A percentile compares a stretch with the other conserved stretches of the same genome.
phyloP scores from a whole-genome alignment of 352 stramenopile species.

The Phytopythium chamaehyphon region DNA sequence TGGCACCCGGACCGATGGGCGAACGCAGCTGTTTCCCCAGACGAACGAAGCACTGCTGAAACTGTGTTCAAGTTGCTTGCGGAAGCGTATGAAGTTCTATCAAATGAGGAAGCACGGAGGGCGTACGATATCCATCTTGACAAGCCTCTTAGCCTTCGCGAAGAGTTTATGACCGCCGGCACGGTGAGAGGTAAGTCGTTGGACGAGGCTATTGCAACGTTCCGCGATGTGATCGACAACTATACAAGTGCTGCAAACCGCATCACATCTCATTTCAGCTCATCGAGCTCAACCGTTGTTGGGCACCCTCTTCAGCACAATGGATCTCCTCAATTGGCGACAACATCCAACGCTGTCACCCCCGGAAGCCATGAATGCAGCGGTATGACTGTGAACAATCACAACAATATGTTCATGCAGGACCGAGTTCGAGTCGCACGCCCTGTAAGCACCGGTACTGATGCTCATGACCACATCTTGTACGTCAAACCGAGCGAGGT shows the following conservation, averaged over 20 bases:
- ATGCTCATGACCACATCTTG: constrained; percentile 55
- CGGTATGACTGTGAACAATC: constrained; percentile 42
- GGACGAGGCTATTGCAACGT: constrained; percentile 76
- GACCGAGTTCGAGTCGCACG: constrained; percentile 67
- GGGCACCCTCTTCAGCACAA: constrained; percentile 49
- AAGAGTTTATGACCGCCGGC: constrained; percentile 70
- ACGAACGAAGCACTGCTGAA: constrained; percentile 66
- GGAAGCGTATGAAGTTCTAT: constrained; percentile 81
- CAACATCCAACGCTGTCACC: constrained; percentile 4
- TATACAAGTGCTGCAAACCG: constrained; percentile 36
- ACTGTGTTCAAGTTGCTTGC: constrained; percentile 79
- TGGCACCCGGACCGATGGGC: constrained; percentile 69
- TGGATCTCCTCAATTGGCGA: constrained; percentile 1
- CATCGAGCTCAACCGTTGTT: constrained; percentile 64
- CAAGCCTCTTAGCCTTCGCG: constrained; percentile 36
- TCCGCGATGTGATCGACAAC: constrained; percentile 67
- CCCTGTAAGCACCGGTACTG: constrained; percentile 24
- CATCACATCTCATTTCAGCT: constrained; percentile 58
- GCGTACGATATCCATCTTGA: constrained; percentile 64
- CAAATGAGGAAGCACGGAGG: constrained; percentile 38
- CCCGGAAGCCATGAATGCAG: constrained; percentile 4
- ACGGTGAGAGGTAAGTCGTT: constrained; percentile 73
- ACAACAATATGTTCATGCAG: constrained; percentile 75
- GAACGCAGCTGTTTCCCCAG: constrained; percentile 20
- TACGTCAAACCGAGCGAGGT: constrained; percentile 74